Evolutionary conservation across 176 grass and related monocot species (phyloP), one percentile per base, ranked within the genome.

Genomic region (Oryza officinalis): DNA sequence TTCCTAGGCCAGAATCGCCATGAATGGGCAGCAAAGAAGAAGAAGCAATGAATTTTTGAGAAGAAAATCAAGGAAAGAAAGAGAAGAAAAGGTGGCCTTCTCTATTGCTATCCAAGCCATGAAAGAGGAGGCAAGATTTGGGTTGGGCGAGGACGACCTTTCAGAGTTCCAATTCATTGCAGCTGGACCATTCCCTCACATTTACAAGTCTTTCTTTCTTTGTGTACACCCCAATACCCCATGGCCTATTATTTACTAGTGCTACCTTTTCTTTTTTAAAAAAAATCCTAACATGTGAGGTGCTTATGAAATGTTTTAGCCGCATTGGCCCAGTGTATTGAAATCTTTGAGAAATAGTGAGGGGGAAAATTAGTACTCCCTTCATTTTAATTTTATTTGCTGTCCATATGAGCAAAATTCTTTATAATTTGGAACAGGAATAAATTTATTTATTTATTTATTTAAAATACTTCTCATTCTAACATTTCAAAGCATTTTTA

Each of bases 121-220:
- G 27, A 18, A 13, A 28, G 27, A 59, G 63, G 54, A 74, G 44
- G 33, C 73, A 59, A 9, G 30, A 12, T 37, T 41, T 30, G 49
- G 20, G 52, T 52, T 38, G 54, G 67, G 67, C 32, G 59, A 83
- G 13, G 67, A 75, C 33, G 45, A 68, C 45, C 61, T 75, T 86
- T 81, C 45, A 13, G 17, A 67, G 77, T 75, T 65, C 6, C 70
- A 23, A 66, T 86, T 81, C 77, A 86, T 68, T 75, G 61, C 61
- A 13, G 27, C n/a, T 57, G 77, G 77, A 59, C 57, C 52, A n/a
- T 30, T 12, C 13, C 31, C 52, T 57, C 4, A 2, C 60, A 74
- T 80, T 74, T 80, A 73, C 47, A 80, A 13, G n/a, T 73, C n/a
- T 23, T 52, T 9, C 46, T 49, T 17, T 52, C 8, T 0, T 10